phyloP scores from a whole-genome alignment of 345 rosid genomes.

The Syzygium aromaticum region DNA sequence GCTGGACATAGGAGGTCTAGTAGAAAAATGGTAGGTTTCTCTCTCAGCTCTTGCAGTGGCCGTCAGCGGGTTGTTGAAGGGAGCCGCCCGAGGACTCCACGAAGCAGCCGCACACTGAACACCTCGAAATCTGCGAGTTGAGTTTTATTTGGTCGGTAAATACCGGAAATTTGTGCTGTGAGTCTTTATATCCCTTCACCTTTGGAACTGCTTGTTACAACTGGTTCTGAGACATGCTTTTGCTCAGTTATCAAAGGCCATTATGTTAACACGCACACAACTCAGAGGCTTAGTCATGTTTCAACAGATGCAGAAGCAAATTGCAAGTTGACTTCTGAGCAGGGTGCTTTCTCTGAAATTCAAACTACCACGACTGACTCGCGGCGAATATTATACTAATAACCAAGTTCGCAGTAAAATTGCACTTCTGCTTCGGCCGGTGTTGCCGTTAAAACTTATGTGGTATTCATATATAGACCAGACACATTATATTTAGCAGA shows the following conservation, averaged over 20 bases:
- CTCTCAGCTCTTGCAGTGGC: too few relatives aligned
- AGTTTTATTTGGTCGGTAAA: too few relatives aligned
- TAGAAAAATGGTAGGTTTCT: too few relatives aligned
- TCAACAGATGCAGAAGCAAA: not conserved
- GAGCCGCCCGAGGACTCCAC: too few relatives aligned
- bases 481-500: not conserved
- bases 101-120: too few relatives aligned
- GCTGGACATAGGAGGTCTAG: too few relatives aligned
- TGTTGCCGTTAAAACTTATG: not conserved
- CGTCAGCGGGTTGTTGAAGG: too few relatives aligned
- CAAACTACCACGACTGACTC: not conserved
- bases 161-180: too few relatives aligned
- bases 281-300: not conserved
- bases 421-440: not conserved
- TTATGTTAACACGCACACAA: not conserved
- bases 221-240: not conserved
- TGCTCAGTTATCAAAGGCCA: not conserved
- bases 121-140: too few relatives aligned
- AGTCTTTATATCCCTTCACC: not conserved
- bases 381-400: not conserved
- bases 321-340: not conserved
- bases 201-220: not conserved
- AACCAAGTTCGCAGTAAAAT: not conserved
- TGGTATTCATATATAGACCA: not conserved
- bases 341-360: not conserved